Conservation (phyloP, 2,329 filamentous ascomycete species). For the Lachnellula cervina region DNA sequence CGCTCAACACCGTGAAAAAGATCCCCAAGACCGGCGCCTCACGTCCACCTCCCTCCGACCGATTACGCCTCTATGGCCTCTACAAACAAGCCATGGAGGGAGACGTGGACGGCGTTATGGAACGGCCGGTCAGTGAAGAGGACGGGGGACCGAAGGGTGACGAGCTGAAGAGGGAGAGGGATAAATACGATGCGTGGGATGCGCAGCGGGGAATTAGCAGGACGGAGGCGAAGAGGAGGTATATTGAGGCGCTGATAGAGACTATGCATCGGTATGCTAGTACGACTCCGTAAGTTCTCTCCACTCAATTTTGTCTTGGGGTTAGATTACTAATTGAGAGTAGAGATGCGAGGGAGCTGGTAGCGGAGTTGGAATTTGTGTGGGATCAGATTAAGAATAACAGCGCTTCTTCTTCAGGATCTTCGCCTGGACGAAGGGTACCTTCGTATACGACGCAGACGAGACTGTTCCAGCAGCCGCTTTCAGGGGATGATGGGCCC, state of each 20-base stretch:
- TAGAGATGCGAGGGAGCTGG: slow-evolving; percentile 78
- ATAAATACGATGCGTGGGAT: slow-evolving; percentile 95
- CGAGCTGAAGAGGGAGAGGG: slow-evolving; percentile 49
- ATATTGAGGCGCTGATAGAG: slow-evolving; percentile 89
- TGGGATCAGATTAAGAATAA: slow-evolving; percentile 98
- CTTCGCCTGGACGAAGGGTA: slow-evolving; percentile 45
- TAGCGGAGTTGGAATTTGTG: slow-evolving; percentile 94
- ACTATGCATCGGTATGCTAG: slow-evolving; percentile 96
- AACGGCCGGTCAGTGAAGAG: slow-evolving; percentile 65
- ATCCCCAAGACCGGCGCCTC: slow-evolving; percentile 89
- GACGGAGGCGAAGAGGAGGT: slow-evolving; percentile 89
- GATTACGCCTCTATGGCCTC: slow-evolving; percentile 89
- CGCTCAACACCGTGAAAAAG: slow-evolving; percentile 96
- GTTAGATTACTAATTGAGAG: background rate
- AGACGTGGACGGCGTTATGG: slow-evolving; percentile 91
- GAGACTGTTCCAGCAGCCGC: slow-evolving; percentile 41
- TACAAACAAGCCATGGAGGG: slow-evolving; percentile 99
- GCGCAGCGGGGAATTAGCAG: slow-evolving; percentile 75
- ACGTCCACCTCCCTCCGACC: slow-evolving; percentile 78
- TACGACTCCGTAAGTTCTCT: slow-evolving; percentile 59
- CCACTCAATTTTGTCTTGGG: background rate
- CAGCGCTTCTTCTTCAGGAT: slow-evolving; percentile 57
- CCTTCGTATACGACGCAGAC: slow-evolving; percentile 29
- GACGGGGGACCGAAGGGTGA: slow-evolving; percentile 44
- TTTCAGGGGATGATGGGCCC: slow-evolving; percentile 48